Conservation (phyloP, 305 asterid species). For the Coffea humblotiana region DNA sequence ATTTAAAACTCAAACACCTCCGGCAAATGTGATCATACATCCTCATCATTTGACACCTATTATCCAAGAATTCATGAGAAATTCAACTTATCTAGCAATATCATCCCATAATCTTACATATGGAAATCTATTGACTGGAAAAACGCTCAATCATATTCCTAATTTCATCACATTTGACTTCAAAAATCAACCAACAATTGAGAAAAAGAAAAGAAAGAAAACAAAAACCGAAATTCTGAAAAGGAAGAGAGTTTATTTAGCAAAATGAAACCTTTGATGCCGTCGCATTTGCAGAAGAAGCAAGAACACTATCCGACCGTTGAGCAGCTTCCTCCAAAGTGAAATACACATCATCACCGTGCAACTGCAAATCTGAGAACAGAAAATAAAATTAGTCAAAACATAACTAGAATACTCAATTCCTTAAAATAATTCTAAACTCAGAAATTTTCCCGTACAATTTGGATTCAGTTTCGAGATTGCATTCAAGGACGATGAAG, state of each 20-base stretch:
- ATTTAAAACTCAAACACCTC: background rate
- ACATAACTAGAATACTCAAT: background rate
- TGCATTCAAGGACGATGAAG: constrained; percentile 24
- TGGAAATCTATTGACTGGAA: no score
- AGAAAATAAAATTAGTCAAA: background rate
- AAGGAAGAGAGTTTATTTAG: background rate
- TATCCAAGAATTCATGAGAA: no score
- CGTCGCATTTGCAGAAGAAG: constrained; percentile 40
- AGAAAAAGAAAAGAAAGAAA: background rate
- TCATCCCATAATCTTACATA: no score
- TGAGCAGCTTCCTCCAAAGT: constrained; percentile 71
- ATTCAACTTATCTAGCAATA: no score
- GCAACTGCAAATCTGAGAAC: constrained; percentile 80
- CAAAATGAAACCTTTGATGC: constrained; percentile 50
- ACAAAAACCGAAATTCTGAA: background rate
- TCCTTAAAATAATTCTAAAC: constrained; percentile 8
- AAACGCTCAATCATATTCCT: background rate
- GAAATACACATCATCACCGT: constrained; percentile 90
- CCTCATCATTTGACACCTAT: no score
- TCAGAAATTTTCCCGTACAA: constrained; percentile 39
- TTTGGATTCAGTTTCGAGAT: constrained; percentile 73
- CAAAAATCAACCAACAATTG: background rate
- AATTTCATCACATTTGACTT: background rate
- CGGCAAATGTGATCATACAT: no score
- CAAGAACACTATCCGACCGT: constrained; percentile 43